A percentile compares a stretch with the other conserved stretches of the same genome.
Evolutionary conservation across 1,284 basidiomycete species (phyloP).

Genomic region (Cutaneotrichosporon sp.): DNA sequence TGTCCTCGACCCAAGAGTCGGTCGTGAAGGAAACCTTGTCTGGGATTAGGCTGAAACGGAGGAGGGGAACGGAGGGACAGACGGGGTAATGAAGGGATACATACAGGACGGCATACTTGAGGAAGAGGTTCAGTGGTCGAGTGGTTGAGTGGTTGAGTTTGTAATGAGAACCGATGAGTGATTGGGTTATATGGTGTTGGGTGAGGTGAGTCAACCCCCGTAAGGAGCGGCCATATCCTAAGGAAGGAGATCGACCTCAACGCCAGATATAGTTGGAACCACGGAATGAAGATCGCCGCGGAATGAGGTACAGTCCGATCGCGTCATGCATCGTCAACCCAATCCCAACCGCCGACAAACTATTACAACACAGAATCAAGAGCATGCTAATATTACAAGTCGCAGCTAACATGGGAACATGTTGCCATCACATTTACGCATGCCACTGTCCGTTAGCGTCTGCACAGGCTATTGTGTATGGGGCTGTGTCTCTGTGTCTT

Average conservation of each 20-base stretch:
- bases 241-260: too few species aligned
- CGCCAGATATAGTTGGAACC: too few species aligned
- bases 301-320: not conserved
- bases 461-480: not conserved
- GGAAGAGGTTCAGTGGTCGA: too few species aligned
- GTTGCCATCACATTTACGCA: not conserved
- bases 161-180: too few species aligned
- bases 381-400: constrained; percentile 25
- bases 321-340: not conserved
- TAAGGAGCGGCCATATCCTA: too few species aligned
- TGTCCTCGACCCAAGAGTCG: constrained; percentile 3
- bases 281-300: too few species aligned
- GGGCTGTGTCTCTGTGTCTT: not conserved
- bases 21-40: constrained; percentile 4
- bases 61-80: not conserved
- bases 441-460: not conserved
- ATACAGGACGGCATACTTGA: not conserved
- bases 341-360: too few species aligned
- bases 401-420: constrained; percentile 16
- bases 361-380: not conserved
- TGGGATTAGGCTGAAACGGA: not conserved
- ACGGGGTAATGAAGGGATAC: not conserved
- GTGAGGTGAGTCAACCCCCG: too few species aligned
- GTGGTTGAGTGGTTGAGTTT: too few species aligned
- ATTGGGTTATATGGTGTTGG: too few species aligned